Percentiles rank a stretch among this genome's conserved stretches.
These are phyloP conservation scores for Paramecium primaurelia DNA, from an alignment of 73 alveolate species.

Conservation along the genomic window DNA sequence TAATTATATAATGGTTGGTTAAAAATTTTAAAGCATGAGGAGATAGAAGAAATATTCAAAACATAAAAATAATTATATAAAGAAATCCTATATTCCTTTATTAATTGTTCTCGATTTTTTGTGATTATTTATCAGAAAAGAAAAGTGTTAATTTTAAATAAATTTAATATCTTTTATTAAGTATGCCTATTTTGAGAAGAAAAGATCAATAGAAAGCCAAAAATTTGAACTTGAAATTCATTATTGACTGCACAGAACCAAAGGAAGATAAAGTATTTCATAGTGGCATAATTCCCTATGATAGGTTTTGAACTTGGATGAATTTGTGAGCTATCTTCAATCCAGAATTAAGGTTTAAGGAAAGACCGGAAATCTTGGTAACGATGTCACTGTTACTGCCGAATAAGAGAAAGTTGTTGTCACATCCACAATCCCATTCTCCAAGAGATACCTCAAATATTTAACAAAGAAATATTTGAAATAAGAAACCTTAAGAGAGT, in stretches of 20 bases:
- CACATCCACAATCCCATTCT: slow-evolving; percentile 73
- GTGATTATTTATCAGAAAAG: background rate
- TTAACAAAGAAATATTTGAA: slow-evolving; percentile 87
- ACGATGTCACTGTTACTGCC: slow-evolving; percentile 36
- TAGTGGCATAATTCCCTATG: slow-evolving; percentile 57
- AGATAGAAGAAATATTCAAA: background rate
- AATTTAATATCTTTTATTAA: slow-evolving; percentile 30
- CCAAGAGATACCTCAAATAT: slow-evolving; percentile 90
- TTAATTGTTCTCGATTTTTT: background rate
- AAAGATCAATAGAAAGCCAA: slow-evolving; percentile 61
- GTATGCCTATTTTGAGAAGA: slow-evolving; percentile 41
- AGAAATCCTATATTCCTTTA: background rate
- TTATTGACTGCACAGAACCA: slow-evolving; percentile 61
- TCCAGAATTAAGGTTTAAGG: slow-evolving; percentile 57
- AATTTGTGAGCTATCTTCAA: slow-evolving; percentile 50
- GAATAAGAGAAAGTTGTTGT: slow-evolving; percentile 62
- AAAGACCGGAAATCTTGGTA: slow-evolving; percentile 58
- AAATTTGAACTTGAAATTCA: slow-evolving; percentile 48
- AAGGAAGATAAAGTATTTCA: slow-evolving; percentile 58
- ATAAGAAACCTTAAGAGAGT: slow-evolving; percentile 82
- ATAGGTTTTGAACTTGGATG: slow-evolving; percentile 49
- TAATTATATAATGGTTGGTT: background rate
- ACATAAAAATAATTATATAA: background rate
- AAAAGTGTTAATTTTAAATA: background rate
- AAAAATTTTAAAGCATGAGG: background rate